Conservation (phyloP, 2,329 filamentous ascomycete species). For the Pseudogymnoascus sp. region DNA sequence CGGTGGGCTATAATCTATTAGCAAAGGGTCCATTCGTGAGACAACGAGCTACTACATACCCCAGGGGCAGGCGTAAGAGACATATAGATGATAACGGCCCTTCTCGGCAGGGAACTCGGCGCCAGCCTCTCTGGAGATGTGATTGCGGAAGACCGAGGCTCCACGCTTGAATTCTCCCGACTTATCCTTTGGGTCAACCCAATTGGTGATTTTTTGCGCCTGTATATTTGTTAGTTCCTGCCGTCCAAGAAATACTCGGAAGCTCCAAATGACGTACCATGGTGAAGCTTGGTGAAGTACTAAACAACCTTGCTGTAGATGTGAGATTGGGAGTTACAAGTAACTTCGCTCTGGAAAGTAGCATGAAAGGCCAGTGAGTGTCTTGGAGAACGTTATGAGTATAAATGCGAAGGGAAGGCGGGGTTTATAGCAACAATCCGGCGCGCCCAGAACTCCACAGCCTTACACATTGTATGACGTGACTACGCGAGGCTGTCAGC, state of each 20-base stretch:
- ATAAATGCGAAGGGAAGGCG: neutral
- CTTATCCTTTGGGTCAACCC: conserved; percentile 70
- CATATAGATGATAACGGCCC: conserved; percentile 86
- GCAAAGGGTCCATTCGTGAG: neutral
- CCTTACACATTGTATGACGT: conserved; percentile 7
- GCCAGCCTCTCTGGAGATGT: conserved; percentile 51
- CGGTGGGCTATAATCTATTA: conserved; percentile 50
- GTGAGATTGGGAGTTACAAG: neutral
- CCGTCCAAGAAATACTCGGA: neutral
- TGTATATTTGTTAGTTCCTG: conserved; percentile 9
- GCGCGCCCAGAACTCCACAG: neutral
- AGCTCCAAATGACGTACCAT: neutral
- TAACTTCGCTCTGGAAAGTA: neutral
- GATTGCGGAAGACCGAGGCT: conserved; percentile 68
- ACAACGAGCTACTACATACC: conserved; percentile 43
- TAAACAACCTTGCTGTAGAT: conserved; percentile 56
- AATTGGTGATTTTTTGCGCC: conserved; percentile 62
- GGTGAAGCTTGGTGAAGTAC: conserved; percentile 54
- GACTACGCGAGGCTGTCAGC: conserved; percentile 3
- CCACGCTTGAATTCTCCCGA: conserved; percentile 91
- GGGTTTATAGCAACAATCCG: neutral
- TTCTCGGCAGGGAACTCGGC: conserved; percentile 69
- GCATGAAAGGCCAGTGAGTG: neutral
- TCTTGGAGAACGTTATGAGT: neutral
- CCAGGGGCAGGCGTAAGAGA: conserved; percentile 49